These are phyloP conservation scores for Tremellales sp. DNA, from an alignment of 1,284 basidiomycete genomes.

Conservation along the genomic window DNA sequence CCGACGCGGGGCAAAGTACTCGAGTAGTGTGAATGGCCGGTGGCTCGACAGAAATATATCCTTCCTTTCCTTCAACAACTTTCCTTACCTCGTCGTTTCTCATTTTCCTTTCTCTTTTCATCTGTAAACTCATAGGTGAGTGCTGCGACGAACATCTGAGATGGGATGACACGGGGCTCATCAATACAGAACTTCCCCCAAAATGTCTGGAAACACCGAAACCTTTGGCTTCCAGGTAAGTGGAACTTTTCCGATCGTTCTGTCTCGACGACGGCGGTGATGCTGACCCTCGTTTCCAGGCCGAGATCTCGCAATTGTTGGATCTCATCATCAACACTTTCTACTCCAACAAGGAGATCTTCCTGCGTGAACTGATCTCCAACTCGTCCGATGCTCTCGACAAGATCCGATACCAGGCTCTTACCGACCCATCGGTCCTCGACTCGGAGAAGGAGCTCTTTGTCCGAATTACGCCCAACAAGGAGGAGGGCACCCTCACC, in stretches of 20 bases:
- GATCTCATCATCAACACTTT: conserved; percentile 71
- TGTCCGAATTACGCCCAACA: conserved; percentile 90
- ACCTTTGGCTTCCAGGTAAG: conserved; percentile 34
- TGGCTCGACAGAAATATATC: too few species aligned
- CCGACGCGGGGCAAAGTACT: too few species aligned
- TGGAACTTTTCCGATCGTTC: neutral
- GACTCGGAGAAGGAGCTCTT: conserved; percentile 83
- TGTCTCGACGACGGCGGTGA: too few species aligned
- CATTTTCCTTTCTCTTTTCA: conserved; percentile 1
- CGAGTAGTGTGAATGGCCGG: too few species aligned
- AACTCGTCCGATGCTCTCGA: conserved; percentile 84
- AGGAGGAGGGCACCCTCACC: conserved; percentile 87
- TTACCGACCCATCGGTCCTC: conserved; percentile 83
- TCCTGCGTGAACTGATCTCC: conserved; percentile 80
- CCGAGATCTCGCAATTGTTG: conserved; percentile 87
- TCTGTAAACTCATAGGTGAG: neutral
- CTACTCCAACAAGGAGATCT: conserved; percentile 99
- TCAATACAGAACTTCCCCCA: conserved; percentile 6
- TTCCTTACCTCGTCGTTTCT: neutral
- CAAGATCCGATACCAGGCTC: conserved; percentile 84
- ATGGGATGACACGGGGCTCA: neutral
- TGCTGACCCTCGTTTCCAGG: conserved; percentile 61
- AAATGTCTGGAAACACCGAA: conserved; percentile 31
- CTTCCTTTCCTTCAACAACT: neutral
- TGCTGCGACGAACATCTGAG: neutral